Percentiles rank a stretch among this genome's conserved stretches.
Conservation (phyloP, 2,329 filamentous ascomycete species). For the Ophiostoma sp. region DNA sequence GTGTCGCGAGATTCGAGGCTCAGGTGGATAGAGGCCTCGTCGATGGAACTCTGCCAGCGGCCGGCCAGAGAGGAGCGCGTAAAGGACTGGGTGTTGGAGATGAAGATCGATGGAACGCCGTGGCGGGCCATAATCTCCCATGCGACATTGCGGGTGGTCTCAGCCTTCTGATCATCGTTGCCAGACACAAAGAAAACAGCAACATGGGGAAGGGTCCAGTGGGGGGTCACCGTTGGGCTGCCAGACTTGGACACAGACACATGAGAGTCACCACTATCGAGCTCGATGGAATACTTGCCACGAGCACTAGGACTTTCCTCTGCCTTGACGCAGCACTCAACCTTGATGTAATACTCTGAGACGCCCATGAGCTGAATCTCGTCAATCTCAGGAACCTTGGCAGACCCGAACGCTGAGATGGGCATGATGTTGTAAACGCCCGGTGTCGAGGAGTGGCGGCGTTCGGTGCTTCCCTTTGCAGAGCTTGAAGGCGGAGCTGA, state of each 20-base stretch:
- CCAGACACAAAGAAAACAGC: slow-evolving; percentile 47
- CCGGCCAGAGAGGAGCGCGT: slow-evolving; percentile 32
- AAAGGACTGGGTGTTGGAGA: slow-evolving; percentile 42
- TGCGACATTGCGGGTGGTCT: slow-evolving; percentile 39
- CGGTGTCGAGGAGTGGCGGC: slow-evolving; percentile 14
- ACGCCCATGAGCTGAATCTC: slow-evolving; percentile 50
- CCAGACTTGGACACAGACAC: slow-evolving; percentile 36
- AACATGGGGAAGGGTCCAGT: slow-evolving; percentile 46
- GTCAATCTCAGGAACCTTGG: slow-evolving; percentile 36
- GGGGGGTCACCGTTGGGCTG: slow-evolving; percentile 37
- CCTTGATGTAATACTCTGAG: slow-evolving; percentile 47
- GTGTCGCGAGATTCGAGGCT: slow-evolving; percentile 42
- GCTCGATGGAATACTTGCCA: slow-evolving; percentile 37
- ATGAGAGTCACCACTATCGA: slow-evolving; percentile 39
- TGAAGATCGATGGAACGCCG: slow-evolving; percentile 44
- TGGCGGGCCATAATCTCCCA: slow-evolving; percentile 46
- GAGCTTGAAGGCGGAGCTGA: slow-evolving; percentile 31
- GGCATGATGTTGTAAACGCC: slow-evolving; percentile 48
- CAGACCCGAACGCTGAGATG: slow-evolving; percentile 45
- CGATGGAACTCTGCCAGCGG: slow-evolving; percentile 36
- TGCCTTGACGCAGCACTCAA: slow-evolving; percentile 45
- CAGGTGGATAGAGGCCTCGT: slow-evolving; percentile 44
- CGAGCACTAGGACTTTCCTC: slow-evolving; percentile 29
- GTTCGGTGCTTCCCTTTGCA: neutral
- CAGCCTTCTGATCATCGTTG: slow-evolving; percentile 38